A percentile compares a stretch with the other conserved stretches of the same genome.
These are phyloP conservation scores for Selenicereus undatus DNA, from an alignment of 148 eudicot genomes.

Conservation along the genomic window DNA sequence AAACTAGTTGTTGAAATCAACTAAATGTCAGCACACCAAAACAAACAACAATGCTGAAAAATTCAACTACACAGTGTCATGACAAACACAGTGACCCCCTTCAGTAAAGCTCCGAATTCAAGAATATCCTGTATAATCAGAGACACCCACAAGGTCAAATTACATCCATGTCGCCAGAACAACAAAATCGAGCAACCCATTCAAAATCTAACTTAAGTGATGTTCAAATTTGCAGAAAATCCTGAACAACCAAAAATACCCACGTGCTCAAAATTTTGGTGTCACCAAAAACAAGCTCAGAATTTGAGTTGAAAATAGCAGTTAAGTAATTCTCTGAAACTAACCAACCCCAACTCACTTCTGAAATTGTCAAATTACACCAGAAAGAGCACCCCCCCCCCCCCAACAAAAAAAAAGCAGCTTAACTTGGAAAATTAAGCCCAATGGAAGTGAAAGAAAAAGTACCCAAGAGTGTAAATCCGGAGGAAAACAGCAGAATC, in stretches of 20 bases:
- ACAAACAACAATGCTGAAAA: not conserved
- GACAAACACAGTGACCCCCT: not conserved
- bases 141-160: constrained; percentile 6
- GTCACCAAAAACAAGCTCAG: not conserved
- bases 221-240: not conserved
- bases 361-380: not conserved
- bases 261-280: not conserved
- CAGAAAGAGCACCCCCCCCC: not conserved
- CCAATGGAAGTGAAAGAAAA: constrained; percentile 8
- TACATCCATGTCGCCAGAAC: not conserved
- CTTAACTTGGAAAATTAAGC: not conserved
- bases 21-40: not conserved
- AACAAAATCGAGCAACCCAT: not conserved
- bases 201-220: not conserved
- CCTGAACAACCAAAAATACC: not conserved
- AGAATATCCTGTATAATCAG: not conserved
- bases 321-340: not conserved
- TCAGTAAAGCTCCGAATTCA: not conserved
- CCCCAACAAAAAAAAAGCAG: not conserved
- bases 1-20: not conserved
- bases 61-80: not conserved
- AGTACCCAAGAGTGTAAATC: constrained; percentile 84
- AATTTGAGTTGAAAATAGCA: not conserved
- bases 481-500: constrained; percentile 94
- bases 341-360: constrained; percentile 1